These are phyloP conservation scores for Lentinula guzmanii DNA, from an alignment of 768 basidiomycete species.

Conservation along the genomic window DNA sequence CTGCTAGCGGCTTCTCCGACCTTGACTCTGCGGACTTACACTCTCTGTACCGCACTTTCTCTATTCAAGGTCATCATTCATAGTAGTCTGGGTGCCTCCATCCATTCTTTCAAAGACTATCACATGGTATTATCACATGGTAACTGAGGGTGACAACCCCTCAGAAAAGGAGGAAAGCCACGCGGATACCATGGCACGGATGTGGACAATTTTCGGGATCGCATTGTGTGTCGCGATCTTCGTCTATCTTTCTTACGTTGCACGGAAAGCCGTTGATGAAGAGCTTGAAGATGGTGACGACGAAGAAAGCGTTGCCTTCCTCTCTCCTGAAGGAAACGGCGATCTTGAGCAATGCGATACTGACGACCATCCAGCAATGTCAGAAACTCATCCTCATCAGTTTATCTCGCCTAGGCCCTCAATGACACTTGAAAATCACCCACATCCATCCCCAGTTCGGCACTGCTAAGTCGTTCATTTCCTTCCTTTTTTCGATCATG, in stretches of 20 bases:
- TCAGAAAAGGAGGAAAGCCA: conserved; percentile 7
- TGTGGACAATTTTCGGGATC: conserved; percentile 68
- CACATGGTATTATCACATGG: conserved; percentile 45
- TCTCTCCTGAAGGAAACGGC: conserved; percentile 24
- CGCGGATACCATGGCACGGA: conserved; percentile 44
- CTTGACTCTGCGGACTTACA: conserved; percentile 74
- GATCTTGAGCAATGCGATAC: conserved; percentile 15
- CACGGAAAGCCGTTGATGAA: conserved; percentile 55
- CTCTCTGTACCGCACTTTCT: conserved; percentile 73
- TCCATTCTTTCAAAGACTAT: conserved; percentile 76
- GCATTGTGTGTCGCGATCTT: conserved; percentile 68
- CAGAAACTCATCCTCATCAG: conserved; percentile 33
- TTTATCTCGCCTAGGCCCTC: conserved; percentile 21
- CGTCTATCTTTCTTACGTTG: conserved; percentile 75
- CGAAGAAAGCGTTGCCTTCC: conserved; percentile 53
- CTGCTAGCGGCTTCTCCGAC: conserved; percentile 84
- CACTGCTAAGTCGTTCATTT: background rate
- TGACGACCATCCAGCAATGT: conserved; percentile 31
- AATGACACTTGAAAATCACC: conserved; percentile 10
- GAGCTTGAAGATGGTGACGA: conserved; percentile 42
- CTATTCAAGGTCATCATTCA: conserved; percentile 90
- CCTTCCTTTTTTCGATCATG: background rate
- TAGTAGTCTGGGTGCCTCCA: conserved; percentile 80
- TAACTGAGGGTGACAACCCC: conserved; percentile 18
- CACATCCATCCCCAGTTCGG: background rate